Conservation (phyloP, 2,329 filamentous ascomycete genomes). For the Colletotrichum sp. region DNA sequence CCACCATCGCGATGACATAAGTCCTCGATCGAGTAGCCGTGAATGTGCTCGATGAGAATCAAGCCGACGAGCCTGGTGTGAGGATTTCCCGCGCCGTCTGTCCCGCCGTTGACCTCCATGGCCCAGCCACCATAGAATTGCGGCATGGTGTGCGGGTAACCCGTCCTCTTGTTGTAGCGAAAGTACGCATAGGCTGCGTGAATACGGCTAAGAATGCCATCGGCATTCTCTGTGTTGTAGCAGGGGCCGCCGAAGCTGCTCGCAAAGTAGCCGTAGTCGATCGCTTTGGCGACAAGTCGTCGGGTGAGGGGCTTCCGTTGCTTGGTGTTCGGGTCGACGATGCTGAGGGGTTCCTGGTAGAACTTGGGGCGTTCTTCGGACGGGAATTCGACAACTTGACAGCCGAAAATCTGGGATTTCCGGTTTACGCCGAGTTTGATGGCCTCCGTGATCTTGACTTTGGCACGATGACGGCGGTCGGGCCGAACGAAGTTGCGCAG, state of each 20-base stretch:
- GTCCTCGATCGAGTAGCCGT: not conserved
- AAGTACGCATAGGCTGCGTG: not conserved
- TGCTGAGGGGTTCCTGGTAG: not conserved
- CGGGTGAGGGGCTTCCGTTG: not conserved
- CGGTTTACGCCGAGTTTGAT: not conserved
- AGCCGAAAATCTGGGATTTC: not conserved
- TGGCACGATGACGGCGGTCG: not conserved
- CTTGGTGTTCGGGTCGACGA: not conserved
- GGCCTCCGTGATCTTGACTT: not conserved
- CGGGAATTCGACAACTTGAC: not conserved
- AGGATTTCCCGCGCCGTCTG: too few relatives aligned
- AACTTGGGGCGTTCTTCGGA: not conserved
- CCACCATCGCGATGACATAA: not conserved
- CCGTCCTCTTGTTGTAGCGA: not conserved
- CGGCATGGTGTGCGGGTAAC: not conserved
- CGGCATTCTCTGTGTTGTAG: rapidly evolving
- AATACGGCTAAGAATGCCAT: not conserved
- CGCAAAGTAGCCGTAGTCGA: not conserved
- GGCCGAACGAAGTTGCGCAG: not conserved
- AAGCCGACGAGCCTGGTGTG: not conserved
- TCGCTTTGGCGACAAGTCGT: not conserved
- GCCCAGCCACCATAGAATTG: not conserved
- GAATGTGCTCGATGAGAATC: not conserved
- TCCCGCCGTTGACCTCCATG: not conserved
- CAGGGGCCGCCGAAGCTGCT: not conserved